phyloP scores from a whole-genome alignment of 768 basidiomycete species.

The Cystobasidium onofrii region DNA sequence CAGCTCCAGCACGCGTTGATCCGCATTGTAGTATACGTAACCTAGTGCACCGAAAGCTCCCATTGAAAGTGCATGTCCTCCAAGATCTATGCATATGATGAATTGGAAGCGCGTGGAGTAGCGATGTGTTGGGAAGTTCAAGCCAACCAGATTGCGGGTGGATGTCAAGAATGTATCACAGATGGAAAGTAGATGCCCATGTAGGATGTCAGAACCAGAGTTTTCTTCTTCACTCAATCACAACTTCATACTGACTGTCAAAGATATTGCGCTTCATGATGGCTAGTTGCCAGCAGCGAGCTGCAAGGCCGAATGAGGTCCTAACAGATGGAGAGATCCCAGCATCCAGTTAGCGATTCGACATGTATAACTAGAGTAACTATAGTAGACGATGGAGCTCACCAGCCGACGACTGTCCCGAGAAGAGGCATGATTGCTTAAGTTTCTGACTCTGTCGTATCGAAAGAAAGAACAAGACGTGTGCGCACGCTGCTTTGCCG shows the following conservation, averaged over 20 bases:
- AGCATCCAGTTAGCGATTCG: not conserved
- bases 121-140: not conserved
- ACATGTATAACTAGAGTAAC: not conserved
- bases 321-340: not conserved
- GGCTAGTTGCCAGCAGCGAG: constrained; percentile 75
- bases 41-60: constrained; percentile 63
- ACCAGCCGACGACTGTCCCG: constrained; percentile 21
- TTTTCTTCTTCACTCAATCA: too few relatives aligned
- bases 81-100: constrained; percentile 55
- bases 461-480: not conserved
- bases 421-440: constrained; percentile 9
- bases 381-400: not conserved
- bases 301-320: constrained; percentile 59
- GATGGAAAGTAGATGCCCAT: not conserved
- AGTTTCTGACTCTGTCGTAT: not conserved
- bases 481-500: not conserved
- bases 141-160: constrained; percentile 1
- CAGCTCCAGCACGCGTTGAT: constrained; percentile 20
- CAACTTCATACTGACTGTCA: constrained; percentile 58
- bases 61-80: constrained; percentile 63
- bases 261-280: constrained; percentile 72
- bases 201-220: too few relatives aligned
- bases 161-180: not conserved
- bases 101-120: not conserved
- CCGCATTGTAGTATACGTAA: constrained; percentile 59